Percentiles rank a stretch among this genome's conserved stretches.
Conservation (phyloP, 2,329 filamentous ascomycete species). For the Aspergillus ruber region DNA sequence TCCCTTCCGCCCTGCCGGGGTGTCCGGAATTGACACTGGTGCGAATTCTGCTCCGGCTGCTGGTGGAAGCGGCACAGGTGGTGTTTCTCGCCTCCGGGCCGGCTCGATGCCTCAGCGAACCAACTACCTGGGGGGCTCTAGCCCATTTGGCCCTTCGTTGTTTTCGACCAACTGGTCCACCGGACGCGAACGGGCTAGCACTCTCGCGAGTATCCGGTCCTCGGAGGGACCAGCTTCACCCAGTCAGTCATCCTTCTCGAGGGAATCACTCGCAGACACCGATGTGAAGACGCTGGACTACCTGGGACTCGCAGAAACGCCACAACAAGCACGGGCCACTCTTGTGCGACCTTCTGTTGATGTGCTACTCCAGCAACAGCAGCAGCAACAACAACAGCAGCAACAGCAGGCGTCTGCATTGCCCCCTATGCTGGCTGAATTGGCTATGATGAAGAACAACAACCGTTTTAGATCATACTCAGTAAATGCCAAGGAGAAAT, state of each 20-base stretch:
- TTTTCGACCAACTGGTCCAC: slow-evolving; percentile 82
- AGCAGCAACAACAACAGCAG: slow-evolving; percentile 40
- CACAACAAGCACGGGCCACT: slow-evolving; percentile 69
- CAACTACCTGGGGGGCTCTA: slow-evolving; percentile 54
- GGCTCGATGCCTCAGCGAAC: slow-evolving; percentile 90
- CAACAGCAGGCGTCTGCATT: slow-evolving; percentile 42
- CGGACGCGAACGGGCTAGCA: slow-evolving; percentile 75
- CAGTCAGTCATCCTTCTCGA: slow-evolving; percentile 76
- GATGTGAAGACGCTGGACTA: slow-evolving; percentile 95
- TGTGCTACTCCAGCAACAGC: slow-evolving; percentile 46
- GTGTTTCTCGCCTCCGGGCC: slow-evolving; percentile 79
- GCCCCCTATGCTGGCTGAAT: slow-evolving; percentile 64
- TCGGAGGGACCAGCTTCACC: slow-evolving; percentile 82
- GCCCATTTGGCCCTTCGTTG: slow-evolving; percentile 79
- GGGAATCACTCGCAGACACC: slow-evolving; percentile 75
- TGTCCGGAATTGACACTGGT: slow-evolving; percentile 36
- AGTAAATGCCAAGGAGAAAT: slow-evolving; percentile 97
- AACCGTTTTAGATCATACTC: slow-evolving; percentile 96
- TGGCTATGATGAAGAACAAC: slow-evolving; percentile 69
- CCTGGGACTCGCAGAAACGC: slow-evolving; percentile 87
- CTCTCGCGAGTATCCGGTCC: slow-evolving; percentile 82
- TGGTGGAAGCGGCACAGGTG: slow-evolving; percentile 56
- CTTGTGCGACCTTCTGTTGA: slow-evolving; percentile 57
- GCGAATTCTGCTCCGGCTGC: slow-evolving; percentile 37
- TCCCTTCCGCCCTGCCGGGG: slow-evolving; percentile 65